Evolutionary conservation across 2,329 filamentous ascomycete species (phyloP), one percentile per base, ranked within the genome.

Genomic region (Calcarisporium arbuscula): DNA sequence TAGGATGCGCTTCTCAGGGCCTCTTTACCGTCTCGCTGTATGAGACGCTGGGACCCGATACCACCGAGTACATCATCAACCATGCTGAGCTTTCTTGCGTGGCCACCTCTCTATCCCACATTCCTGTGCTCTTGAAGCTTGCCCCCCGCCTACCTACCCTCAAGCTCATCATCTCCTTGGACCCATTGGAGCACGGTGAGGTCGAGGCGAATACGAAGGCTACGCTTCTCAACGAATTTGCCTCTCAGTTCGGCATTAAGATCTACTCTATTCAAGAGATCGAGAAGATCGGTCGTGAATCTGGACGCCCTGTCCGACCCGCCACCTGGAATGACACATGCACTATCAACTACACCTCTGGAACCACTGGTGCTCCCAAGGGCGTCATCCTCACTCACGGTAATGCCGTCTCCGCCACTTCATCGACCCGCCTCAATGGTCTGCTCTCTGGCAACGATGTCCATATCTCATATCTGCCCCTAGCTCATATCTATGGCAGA

Each of bases 11-110:
- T 64, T 92, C 88, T 10, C 92, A 96, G 60, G 77, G 82, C 7
- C 76, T 96, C 19, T 96, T 74, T 63, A 85, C 83, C 16, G 88
- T 98, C 36, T 95, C 90, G 5, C 81, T 98, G 32, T 98, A 98
- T 67, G 92, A 96, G 61, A 95, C 90, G 10, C 76, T 98, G 5
- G 90, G 90, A 8, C 82, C 90, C 10, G 86, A 95, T 47, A 78
- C 89, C 3, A 89, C 85, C 38, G 88, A 96, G 64, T 96, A 85
- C 65, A 95, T 98, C 60, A 83, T 96, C 65, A 94, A 94, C 61
- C 90, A 96, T 58, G 78, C 87, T 35, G 73, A 80, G 42, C 67
- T 96, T 37, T 61, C 71, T 39, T 85, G 80, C 51, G 77, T 96
- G 25, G 79, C 83, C 43, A 81, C 85, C 39, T 88, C 85, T 19